phyloP scores from a whole-genome alignment of 1,284 basidiomycete genomes.

The Sphaerobolus stellatus region DNA sequence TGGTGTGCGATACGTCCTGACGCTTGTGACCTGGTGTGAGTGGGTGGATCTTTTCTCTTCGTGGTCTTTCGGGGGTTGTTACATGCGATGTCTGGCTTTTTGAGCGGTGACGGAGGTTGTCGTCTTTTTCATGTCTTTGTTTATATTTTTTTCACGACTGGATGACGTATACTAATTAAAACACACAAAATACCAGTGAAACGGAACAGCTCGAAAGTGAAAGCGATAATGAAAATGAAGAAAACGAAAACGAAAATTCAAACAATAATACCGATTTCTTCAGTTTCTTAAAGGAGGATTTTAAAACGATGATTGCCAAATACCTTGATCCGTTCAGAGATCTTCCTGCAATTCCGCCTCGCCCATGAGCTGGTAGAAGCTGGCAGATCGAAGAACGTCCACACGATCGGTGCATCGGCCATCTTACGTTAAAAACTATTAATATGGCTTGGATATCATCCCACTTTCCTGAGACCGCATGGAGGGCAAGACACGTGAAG shows the following conservation, averaged over 20 bases:
- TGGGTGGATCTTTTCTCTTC: not conserved
- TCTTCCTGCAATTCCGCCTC: not conserved
- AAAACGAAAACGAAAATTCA: not conserved
- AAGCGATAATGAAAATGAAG: not conserved
- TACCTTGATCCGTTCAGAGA: constrained; percentile 7
- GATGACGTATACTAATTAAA: not conserved
- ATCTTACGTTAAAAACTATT: too few relatives aligned
- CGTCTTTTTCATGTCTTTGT: not conserved
- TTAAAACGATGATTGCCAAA: not conserved
- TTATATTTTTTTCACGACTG: not conserved
- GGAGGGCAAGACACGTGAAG: not conserved
- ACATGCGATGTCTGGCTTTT: not conserved
- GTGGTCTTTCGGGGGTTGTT: not conserved
- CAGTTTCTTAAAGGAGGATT: not conserved
- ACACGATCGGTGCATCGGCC: too few relatives aligned
- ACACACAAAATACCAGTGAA: not conserved
- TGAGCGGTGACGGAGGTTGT: not conserved
- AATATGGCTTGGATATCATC: not conserved
- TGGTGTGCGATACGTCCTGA: constrained; percentile 46
- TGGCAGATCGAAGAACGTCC: too few relatives aligned
- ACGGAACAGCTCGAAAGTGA: not conserved
- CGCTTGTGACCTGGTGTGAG: constrained; percentile 19
- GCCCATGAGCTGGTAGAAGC: not conserved
- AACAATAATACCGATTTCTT: constrained; percentile 1
- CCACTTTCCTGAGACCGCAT: not conserved